These are phyloP conservation scores for Pseudomassariella vexata DNA, from an alignment of 2,329 filamentous ascomycete genomes.

Conservation along the genomic window DNA sequence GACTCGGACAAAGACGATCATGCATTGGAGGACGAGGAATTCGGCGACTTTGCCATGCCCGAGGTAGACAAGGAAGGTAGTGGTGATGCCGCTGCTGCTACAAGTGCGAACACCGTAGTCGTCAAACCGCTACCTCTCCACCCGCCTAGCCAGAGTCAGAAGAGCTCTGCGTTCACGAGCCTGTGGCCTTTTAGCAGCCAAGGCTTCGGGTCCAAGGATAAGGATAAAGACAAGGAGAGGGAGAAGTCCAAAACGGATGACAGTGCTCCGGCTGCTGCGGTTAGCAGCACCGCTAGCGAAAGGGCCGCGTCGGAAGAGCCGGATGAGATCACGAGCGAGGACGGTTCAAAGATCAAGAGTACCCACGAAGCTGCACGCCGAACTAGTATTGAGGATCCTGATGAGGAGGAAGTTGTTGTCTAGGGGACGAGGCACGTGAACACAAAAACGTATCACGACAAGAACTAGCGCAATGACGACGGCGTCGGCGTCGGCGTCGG, in stretches of 20 bases:
- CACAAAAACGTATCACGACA: too few species aligned
- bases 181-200: conserved; percentile 54
- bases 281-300: conserved; percentile 12
- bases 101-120: conserved; percentile 32
- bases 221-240: conserved; percentile 23
- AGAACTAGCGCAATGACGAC: too few species aligned
- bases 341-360: conserved; percentile 35
- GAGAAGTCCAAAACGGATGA: conserved; percentile 26
- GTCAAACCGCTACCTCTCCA: conserved; percentile 51
- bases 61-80: conserved; percentile 37
- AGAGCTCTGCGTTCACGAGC: conserved; percentile 38
- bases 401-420: conserved; percentile 35
- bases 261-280: too few species aligned
- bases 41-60: conserved; percentile 64
- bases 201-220: conserved; percentile 25
- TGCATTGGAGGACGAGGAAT: conserved; percentile 44
- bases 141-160: conserved; percentile 33
- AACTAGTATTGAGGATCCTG: conserved; percentile 55
- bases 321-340: conserved; percentile 29
- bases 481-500: too few species aligned
- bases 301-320: conserved; percentile 21
- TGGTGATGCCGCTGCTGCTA: conserved; percentile 10
- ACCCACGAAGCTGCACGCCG: conserved; percentile 47
- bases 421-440: conserved; percentile 24
- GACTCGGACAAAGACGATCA: conserved; percentile 35